Conservation (phyloP, 2,329 filamentous ascomycete genomes). For the Talaromyces sp. region DNA sequence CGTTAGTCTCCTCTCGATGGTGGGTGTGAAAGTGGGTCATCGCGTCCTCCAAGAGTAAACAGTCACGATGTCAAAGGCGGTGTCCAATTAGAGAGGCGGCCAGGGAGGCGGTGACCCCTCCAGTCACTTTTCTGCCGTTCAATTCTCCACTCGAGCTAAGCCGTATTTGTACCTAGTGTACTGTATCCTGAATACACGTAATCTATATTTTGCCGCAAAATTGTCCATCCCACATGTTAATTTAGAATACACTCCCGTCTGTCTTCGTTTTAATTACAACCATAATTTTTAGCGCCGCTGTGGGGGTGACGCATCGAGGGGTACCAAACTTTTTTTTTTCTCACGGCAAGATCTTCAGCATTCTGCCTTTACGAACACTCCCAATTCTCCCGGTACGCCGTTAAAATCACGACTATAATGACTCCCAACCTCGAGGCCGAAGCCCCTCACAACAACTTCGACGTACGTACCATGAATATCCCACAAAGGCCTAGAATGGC, state of each 20-base stretch:
- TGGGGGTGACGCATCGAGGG: background rate
- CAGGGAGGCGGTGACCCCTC: background rate
- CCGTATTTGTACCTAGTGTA: no score
- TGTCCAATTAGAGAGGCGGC: slow-evolving; percentile 6
- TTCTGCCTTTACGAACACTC: slow-evolving; percentile 10
- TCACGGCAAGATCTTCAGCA: slow-evolving; percentile 4
- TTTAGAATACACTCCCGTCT: no score
- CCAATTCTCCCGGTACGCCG: slow-evolving; percentile 6
- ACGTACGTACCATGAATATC: slow-evolving; percentile 17
- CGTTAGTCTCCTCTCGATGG: no score
- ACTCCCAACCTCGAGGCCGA: slow-evolving; percentile 16
- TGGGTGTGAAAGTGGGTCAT: no score
- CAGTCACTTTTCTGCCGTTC: no score
- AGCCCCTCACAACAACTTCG: slow-evolving; percentile 25
- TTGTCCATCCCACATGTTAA: no score
- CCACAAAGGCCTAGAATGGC: slow-evolving; percentile 3
- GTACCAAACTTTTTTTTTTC: slow-evolving; percentile 14
- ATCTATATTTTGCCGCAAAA: no score
- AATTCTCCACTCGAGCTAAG: no score
- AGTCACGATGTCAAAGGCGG: slow-evolving; percentile 9
- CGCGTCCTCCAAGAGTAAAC: no score
- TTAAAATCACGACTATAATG: slow-evolving; percentile 16
- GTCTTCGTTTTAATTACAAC: no score
- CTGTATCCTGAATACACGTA: no score
- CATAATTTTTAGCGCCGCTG: background rate